Evolutionary conservation across 2,329 filamentous ascomycete species (phyloP), one percentile per base, ranked within the genome.

Genomic region (Trichoderma breve): DNA sequence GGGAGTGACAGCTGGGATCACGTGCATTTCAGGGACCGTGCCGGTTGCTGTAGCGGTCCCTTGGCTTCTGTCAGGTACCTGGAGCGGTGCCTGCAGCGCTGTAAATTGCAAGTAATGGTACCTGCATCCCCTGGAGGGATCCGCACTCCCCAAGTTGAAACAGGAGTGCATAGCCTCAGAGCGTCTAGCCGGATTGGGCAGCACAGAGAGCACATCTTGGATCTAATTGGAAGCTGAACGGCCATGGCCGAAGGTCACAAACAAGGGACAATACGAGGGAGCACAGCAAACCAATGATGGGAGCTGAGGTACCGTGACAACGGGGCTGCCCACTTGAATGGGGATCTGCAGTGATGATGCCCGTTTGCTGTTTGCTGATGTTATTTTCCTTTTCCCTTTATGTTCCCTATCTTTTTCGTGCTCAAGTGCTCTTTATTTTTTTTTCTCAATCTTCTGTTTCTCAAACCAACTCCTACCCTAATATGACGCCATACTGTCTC

Each of bases 111-210:
- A 15, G 34, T 28, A 71, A 39, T 53, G 28, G 70, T 67, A 67
- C 62, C 70, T 71, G 70, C 70, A 14, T 71, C 63, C 57, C 70
- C 62, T 67, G 51, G 69, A 39, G 28, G 64, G 60, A 63, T 63
- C 60, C 60, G 60, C 63, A 63, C 57, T 34, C 96, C 97, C 88
- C 90, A 58, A 53, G 62, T 67, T 71, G 71, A 72, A 72, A 72
- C 71, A 72, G 68, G 71, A 65, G 71, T 63, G 71, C 71, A 72
- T 64, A 71, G 71, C 64, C 71, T 63, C 71, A 62, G 11, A 15
- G 28, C 14, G 18, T 2, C 71, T 63, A 69, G 62, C 71, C 64
- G 36, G 18, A 69, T 72, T 28, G 24, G 64, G 71, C 61, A 72
- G 36, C 65, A 43, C 47, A 24, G 26, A 36, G 64, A 15, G 28